Evolutionary conservation across 108 stramenopile genomes (phyloP).

Genomic region (Nitzschia inconspicua): DNA sequence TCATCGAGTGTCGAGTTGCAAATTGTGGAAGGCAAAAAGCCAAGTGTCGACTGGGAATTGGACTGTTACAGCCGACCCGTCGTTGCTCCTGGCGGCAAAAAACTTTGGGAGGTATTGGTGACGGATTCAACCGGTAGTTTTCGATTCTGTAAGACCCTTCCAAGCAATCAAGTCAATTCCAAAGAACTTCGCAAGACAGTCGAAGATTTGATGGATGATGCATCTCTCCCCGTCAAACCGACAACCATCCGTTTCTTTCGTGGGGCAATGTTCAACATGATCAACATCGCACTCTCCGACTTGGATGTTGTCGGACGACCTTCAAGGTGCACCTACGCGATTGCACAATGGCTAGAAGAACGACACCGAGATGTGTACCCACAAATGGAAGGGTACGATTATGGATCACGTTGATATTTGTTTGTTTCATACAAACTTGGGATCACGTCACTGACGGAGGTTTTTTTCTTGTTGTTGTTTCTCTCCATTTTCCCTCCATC

Average conservation of each 20-base stretch:
- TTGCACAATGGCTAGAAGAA: constrained; percentile 92
- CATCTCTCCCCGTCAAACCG: constrained; percentile 51
- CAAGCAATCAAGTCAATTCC: constrained; percentile 88
- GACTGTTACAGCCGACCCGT: constrained; percentile 94
- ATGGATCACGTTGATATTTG: neutral
- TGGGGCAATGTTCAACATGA: constrained; percentile 98
- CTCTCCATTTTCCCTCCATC: neutral
- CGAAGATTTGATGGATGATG: constrained; percentile 81
- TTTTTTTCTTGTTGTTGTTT: neutral
- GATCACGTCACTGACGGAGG: neutral
- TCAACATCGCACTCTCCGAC: constrained; percentile 82
- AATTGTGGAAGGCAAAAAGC: constrained; percentile 1
- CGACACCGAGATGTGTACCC: constrained; percentile 83
- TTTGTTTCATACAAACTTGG: neutral
- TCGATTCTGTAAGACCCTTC: constrained; percentile 59
- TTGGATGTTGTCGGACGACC: constrained; percentile 81
- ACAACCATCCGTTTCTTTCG: constrained; percentile 91
- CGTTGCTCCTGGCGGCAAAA: constrained; percentile 68
- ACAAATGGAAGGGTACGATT: constrained; percentile 78
- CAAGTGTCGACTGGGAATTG: constrained; percentile 77
- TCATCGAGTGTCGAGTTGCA: too few relatives aligned
- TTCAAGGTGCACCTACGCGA: constrained; percentile 86
- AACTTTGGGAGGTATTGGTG: constrained; percentile 95
- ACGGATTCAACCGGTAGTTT: constrained; percentile 84
- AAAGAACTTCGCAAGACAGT: constrained; percentile 84